Conservation (phyloP, 1,139 yeast species). For the Pichia norvegensis region DNA sequence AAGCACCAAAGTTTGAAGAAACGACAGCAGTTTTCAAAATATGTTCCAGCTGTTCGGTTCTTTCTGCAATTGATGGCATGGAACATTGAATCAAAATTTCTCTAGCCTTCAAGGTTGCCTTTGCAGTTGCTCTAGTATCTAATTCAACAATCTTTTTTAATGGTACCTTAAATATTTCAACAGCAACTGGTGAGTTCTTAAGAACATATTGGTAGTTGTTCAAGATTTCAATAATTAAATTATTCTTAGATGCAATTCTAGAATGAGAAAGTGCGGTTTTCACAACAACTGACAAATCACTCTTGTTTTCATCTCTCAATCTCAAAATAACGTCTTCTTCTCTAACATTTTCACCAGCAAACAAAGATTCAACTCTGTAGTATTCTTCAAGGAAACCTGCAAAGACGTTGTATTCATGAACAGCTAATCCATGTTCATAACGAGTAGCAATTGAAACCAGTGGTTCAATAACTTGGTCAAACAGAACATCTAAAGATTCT, state of each 20-base stretch:
- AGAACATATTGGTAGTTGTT: slow-evolving; percentile 64
- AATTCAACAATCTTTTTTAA: slow-evolving; percentile 76
- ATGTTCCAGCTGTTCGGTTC: slow-evolving; percentile 95
- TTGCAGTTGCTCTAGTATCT: slow-evolving; percentile 83
- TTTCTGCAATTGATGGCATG: slow-evolving; percentile 88
- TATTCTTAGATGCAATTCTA: slow-evolving; percentile 88
- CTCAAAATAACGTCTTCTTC: slow-evolving; percentile 81
- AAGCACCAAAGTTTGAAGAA: slow-evolving; percentile 82
- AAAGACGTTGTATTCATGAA: slow-evolving; percentile 76
- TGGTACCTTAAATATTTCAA: slow-evolving; percentile 60
- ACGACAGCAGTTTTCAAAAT: slow-evolving; percentile 88
- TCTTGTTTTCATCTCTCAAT: slow-evolving; percentile 80
- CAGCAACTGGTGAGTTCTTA: slow-evolving; percentile 62
- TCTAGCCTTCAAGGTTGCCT: slow-evolving; percentile 93
- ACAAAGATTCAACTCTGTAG: slow-evolving; percentile 67
- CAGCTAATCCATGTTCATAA: slow-evolving; percentile 67
- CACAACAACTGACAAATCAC: slow-evolving; percentile 68
- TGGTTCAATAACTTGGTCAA: slow-evolving; percentile 61
- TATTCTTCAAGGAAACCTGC: slow-evolving; percentile 64
- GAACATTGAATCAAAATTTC: slow-evolving; percentile 95
- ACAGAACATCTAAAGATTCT: slow-evolving; percentile 37
- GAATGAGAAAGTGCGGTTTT: slow-evolving; percentile 77
- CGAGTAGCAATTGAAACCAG: slow-evolving; percentile 61
- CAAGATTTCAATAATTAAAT: slow-evolving; percentile 76
- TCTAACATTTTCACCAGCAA: slow-evolving; percentile 65